Conservation (phyloP, 2,329 filamentous ascomycete species). For the Chaetomium globosum region DNA sequence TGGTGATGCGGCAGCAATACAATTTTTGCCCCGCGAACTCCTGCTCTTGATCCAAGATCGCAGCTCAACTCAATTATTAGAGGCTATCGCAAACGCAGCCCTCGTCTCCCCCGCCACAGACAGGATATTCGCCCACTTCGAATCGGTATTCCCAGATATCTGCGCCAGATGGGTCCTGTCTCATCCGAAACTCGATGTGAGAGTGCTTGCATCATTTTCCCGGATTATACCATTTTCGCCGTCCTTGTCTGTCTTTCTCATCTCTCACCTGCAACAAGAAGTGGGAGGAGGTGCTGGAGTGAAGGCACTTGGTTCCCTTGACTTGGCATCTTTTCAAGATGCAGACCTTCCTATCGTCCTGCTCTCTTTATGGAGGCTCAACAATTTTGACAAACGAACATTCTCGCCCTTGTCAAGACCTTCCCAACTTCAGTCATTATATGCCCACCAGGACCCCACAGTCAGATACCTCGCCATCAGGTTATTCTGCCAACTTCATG, state of each 20-base stretch:
- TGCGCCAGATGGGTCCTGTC: conserved; percentile 75
- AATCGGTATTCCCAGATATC: conserved; percentile 76
- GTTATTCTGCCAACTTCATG: conserved; percentile 76
- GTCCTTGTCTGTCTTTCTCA: conserved; percentile 72
- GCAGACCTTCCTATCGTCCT: conserved; percentile 50
- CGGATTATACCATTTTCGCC: conserved; percentile 80
- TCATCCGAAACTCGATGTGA: conserved; percentile 46
- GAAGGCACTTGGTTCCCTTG: conserved; percentile 25
- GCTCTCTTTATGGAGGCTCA: conserved; percentile 74
- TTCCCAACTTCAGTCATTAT: conserved; percentile 67
- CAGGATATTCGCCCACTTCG: conserved; percentile 72
- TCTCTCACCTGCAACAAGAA: conserved; percentile 32
- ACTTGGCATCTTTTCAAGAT: conserved; percentile 32
- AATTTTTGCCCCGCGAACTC: conserved; percentile 70
- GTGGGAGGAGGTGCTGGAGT: neutral
- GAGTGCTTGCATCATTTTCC: conserved; percentile 71
- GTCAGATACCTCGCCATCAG: conserved; percentile 82
- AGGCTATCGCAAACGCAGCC: conserved; percentile 69
- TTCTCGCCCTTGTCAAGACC: conserved; percentile 64
- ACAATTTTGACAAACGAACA: conserved; percentile 71
- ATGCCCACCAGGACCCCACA: conserved; percentile 60
- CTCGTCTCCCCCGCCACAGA: conserved; percentile 72
- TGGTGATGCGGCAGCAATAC: conserved; percentile 55
- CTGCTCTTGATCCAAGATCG: conserved; percentile 66
- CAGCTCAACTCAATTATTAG: conserved; percentile 67